Base-by-base conservation (phyloP, 176 grass and related monocot genomes). In the Musa beccarii region DNA sequence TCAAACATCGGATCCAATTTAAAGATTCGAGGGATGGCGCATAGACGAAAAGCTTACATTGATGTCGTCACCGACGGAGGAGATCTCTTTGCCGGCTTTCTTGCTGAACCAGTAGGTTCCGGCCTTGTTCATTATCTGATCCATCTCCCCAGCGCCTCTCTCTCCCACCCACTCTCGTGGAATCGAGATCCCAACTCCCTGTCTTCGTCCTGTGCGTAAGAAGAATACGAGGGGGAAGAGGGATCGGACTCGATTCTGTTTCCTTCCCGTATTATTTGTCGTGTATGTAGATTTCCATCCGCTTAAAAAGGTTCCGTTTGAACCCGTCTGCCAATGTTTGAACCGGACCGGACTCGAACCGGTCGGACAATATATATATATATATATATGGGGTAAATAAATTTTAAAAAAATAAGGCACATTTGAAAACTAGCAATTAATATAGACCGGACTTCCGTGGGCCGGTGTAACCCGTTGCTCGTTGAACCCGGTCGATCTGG, bases 71-170 rank as follows among this genome's bases (percentile, higher is more conserved):
- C 91, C 96, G 61, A 95, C 90, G 72, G 91, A 94, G 79, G 90
- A 86, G 76, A 99, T 89, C 85, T 95, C 90, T 85, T 99, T 94
- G 86, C 54, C 82, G 43, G 96, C 96, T 69, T 89, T 89, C 83
- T 95, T 85, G 80, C 74, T 76, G 76, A 99, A 94, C 96, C 91
- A 95, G 88, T 99, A 99, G 86, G 81, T 86, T 29, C 96, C 91
- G 23, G 83, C 96, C 91, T 94, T 92, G 86, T 91, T 89, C 76
- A 99, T 62, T 55, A 95, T 79, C 82, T 94, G 86, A 87, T 99
- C 89, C 96, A 99, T 98, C 81, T 52, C 50, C 52, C 63, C 66
- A 78, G 71, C 43, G 2, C 15, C 63, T 59, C 59, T 14, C 21
- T 53, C 17, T 71, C 13, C 17, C 53, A n/a, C 53, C 55, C 10